A percentile compares a stretch with the other conserved stretches of the same genome.
Evolutionary conservation across 75 land plant species (phyloP).

Genomic region (Picea sitchensis): DNA sequence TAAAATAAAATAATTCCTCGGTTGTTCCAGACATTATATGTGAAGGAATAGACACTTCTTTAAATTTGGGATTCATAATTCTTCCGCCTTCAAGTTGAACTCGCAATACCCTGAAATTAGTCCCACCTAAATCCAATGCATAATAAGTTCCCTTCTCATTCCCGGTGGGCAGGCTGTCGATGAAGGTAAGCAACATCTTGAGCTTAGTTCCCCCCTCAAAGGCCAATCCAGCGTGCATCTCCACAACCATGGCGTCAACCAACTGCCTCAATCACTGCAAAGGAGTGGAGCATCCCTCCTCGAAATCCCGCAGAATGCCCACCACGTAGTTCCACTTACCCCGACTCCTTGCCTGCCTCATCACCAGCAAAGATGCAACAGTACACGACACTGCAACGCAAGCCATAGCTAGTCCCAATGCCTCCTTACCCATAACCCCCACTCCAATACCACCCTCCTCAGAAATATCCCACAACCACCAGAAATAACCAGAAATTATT

Average conservation of each 20-base stretch:
- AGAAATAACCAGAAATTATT: too few relatives aligned
- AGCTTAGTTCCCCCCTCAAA: slow-evolving; percentile 91
- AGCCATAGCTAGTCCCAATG: slow-evolving; percentile 47
- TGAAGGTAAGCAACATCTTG: slow-evolving; percentile 82
- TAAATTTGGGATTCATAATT: slow-evolving; percentile 34
- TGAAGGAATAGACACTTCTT: slow-evolving; percentile 63
- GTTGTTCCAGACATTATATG: slow-evolving; percentile 57
- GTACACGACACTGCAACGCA: slow-evolving; percentile 73
- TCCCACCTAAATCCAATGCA: slow-evolving; percentile 89
- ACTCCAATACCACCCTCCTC: neutral
- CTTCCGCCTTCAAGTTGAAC: slow-evolving; percentile 63
- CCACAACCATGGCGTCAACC: slow-evolving; percentile 90
- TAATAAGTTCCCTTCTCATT: slow-evolving; percentile 70
- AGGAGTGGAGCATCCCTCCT: slow-evolving; percentile 59
- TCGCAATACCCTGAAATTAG: slow-evolving; percentile 74
- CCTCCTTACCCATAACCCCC: slow-evolving; percentile 46
- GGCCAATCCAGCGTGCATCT: slow-evolving; percentile 95
- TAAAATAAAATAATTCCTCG: slow-evolving; percentile 73
- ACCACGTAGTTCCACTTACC: slow-evolving; percentile 46
- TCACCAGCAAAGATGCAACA: slow-evolving; percentile 67
- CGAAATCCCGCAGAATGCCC: slow-evolving; percentile 58
- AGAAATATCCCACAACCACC: too few relatives aligned
- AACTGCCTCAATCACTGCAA: slow-evolving; percentile 63
- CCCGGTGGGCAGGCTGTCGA: slow-evolving; percentile 81
- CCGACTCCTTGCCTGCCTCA: slow-evolving; percentile 42